A percentile compares a stretch with the other conserved stretches of the same genome.
These are phyloP conservation scores for Pseudocercospora fuligena DNA, from an alignment of 2,329 filamentous ascomycete genomes.

Conservation along the genomic window DNA sequence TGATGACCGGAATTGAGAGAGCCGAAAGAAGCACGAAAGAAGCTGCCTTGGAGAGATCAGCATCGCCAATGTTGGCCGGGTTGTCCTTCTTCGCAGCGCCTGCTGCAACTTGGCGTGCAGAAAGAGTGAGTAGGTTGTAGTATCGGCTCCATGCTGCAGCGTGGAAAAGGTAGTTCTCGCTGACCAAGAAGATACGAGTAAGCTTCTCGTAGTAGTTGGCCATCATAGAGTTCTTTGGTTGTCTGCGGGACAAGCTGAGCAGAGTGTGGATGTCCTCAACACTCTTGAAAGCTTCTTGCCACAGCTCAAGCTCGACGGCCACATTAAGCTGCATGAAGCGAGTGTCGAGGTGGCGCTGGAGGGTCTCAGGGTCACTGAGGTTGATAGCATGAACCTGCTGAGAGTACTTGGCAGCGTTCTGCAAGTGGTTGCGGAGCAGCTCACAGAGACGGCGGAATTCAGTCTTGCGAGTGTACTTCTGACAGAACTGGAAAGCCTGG, in stretches of 20 bases:
- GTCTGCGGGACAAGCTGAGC: slow-evolving; percentile 95
- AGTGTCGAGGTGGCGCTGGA: slow-evolving; percentile 96
- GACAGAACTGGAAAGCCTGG: slow-evolving; percentile 98
- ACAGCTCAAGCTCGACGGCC: slow-evolving; percentile 94
- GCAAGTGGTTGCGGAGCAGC: slow-evolving; percentile 95
- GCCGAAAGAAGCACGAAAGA: slow-evolving; percentile 95
- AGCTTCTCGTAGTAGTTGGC: slow-evolving; percentile 99
- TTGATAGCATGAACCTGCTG: slow-evolving; percentile 99
- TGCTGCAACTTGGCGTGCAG: slow-evolving; percentile 77
- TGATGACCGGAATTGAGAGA: slow-evolving; percentile 98
- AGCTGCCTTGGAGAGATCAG: slow-evolving; percentile 89
- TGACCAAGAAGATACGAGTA: slow-evolving; percentile 96
- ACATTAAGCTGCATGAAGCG: slow-evolving; percentile 99
- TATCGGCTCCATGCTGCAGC: slow-evolving; percentile 96
- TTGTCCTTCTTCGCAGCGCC: slow-evolving; percentile 94
- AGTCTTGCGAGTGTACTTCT: slow-evolving; percentile 97
- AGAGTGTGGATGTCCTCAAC: slow-evolving; percentile 99
- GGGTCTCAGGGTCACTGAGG: slow-evolving; percentile 92
- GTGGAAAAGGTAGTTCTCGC: slow-evolving; percentile 99
- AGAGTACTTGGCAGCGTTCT: slow-evolving; percentile 98
- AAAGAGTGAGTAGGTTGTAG: slow-evolving; percentile 94
- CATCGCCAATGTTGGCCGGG: slow-evolving; percentile 78
- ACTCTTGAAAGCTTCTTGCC: slow-evolving; percentile 99
- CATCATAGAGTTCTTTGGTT: slow-evolving; percentile 99
- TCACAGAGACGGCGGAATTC: slow-evolving; percentile 99